Evolutionary conservation across 192 early-diverging fungal genomes (phyloP), one percentile per base, ranked within the genome.

Genomic region (Rhizophagus clarus): DNA sequence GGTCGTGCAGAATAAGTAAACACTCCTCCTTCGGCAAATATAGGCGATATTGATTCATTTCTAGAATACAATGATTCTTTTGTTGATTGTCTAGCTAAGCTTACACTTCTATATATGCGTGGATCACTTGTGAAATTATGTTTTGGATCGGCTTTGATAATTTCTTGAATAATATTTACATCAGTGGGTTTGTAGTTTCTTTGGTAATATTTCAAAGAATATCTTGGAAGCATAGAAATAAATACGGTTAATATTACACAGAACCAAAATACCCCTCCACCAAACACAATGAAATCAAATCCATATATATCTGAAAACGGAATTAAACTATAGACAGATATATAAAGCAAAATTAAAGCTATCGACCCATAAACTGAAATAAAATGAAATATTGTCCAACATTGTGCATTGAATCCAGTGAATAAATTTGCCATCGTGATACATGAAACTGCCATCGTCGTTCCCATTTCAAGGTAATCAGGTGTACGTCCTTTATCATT

Each of bases 401-500:
- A 90, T 69, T 89, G 91, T 22, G 91, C 89, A 82, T 91, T 94
- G 72, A 96, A 84, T 11, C 85, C 92, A 12, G 92, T 89, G 74
- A 91, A 92, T 28, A 95, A 79, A 83, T 96, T 98, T 79, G 93
- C 94, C 37, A 89, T 86, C 9, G 94, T 88, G 64, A 98, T 94
- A 37, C 89, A 88, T 1, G 89, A 77, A 28, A 92, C 88, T 15
- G 95, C 94, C 28, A 96, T 90, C 20, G 90, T 86, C 2, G 93
- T 93, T 47, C 93, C 91, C 79, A 97, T 85, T 49, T 92, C 90
- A 34, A 91, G 87, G 51, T 70, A 70, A 64, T 82, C 81, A 4
- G 77, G 77, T 26, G 74, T 32, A n/a, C 24, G 72, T 2, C 81
- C 81, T 10, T 66, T 12, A 5, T 4, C 8, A 29, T 82, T 74